phyloP scores from a whole-genome alignment of 345 rosid species.

The Luvunga scandens region DNA sequence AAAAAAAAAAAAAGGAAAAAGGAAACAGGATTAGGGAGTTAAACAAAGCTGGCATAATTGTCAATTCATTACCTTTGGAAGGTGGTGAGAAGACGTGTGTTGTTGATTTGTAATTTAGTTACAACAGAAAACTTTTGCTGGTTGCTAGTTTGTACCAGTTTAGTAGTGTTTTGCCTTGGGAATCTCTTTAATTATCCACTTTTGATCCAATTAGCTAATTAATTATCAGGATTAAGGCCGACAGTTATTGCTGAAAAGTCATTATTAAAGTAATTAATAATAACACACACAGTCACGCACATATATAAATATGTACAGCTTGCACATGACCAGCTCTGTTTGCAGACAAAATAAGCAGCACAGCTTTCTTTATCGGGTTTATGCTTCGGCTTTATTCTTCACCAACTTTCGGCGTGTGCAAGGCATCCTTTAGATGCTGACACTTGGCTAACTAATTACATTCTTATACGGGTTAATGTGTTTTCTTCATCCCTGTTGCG shows the following conservation, averaged over 20 bases:
- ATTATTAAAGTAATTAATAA: no score
- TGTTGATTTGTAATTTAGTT: conserved; percentile 21
- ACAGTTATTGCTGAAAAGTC: not conserved
- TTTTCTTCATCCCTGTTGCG: not conserved
- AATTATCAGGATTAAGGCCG: conserved; percentile 4
- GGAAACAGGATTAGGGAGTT: not conserved
- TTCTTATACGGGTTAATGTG: not conserved
- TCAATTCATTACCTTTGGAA: conserved; percentile 8
- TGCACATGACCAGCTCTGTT: conserved; percentile 19
- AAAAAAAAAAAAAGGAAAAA: no score
- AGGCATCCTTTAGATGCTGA: not conserved
- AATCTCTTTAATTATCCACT: conserved; percentile 11
- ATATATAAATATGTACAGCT: not conserved
- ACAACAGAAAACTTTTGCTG: conserved; percentile 8
- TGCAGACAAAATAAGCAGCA: not conserved
- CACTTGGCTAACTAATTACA: conserved; percentile 5
- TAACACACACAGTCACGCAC: not conserved
- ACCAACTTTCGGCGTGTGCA: conserved; percentile 20
- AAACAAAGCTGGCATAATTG: not conserved
- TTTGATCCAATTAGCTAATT: conserved; percentile 3
- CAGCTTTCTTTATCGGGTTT: not conserved
- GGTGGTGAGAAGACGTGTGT: conserved; percentile 32
- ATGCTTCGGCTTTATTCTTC: conserved; percentile 2
- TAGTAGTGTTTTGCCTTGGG: conserved; percentile 5
- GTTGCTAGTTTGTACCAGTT: not conserved